A percentile compares a stretch with the other conserved stretches of the same genome.
Conservation (phyloP, 2,329 filamentous ascomycete genomes). For the Epichloe bromicola region DNA sequence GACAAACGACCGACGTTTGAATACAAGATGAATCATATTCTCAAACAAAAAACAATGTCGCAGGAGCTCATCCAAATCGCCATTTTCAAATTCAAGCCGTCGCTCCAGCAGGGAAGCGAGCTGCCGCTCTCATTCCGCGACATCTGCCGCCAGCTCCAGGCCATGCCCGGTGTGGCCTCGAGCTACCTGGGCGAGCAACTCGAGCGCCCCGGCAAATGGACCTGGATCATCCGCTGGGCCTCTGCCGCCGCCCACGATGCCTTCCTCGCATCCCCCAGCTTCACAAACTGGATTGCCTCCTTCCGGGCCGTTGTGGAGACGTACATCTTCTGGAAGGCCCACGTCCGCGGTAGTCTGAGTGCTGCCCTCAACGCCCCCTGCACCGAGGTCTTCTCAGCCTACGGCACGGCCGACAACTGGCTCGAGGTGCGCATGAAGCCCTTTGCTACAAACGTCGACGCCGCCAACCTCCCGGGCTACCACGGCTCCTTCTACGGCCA, state of each 20-base stretch:
- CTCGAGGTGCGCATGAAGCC: constrained; percentile 17
- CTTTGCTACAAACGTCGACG: constrained; percentile 14
- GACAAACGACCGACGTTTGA: background rate
- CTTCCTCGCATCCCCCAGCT: constrained; percentile 28
- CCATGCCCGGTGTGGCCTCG: constrained; percentile 19
- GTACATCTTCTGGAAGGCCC: constrained; percentile 12
- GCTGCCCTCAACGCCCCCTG: constrained; percentile 22
- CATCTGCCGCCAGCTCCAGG: constrained; percentile 16
- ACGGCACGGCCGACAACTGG: constrained; percentile 20
- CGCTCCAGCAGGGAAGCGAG: constrained; percentile 13
- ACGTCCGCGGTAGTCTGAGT: constrained; percentile 10
- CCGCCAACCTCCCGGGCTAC: constrained; percentile 15
- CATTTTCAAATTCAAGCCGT: constrained; percentile 19
- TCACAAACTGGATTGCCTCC: constrained; percentile 27
- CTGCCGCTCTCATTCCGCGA: constrained; percentile 9
- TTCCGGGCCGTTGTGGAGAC: constrained; percentile 19
- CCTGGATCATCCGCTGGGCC: constrained; percentile 22
- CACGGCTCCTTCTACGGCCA: constrained; percentile 21
- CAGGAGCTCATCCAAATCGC: constrained; percentile 17
- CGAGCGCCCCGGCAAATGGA: constrained; percentile 20
- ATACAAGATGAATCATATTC: constrained; percentile 6
- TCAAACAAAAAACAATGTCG: constrained; percentile 14
- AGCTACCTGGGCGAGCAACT: constrained; percentile 22
- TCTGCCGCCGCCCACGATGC: constrained; percentile 20
- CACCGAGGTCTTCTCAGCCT: constrained; percentile 26